phyloP scores from a whole-genome alignment of 1,284 basidiomycete genomes.

The Cryptococcus sp. region DNA sequence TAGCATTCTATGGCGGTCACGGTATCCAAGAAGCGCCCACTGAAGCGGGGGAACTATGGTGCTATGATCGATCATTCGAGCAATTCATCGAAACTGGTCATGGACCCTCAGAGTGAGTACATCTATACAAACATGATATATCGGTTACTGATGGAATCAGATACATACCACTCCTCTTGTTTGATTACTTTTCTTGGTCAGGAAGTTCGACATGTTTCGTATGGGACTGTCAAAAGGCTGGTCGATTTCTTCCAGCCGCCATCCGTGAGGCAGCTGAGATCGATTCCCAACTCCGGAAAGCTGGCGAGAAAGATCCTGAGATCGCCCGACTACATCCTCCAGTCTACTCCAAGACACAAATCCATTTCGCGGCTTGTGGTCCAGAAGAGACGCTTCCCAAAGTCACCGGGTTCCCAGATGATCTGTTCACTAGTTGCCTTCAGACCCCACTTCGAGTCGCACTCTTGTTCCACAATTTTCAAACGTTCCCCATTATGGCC shows the following conservation, averaged over 20 bases:
- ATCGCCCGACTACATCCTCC: slow-evolving; percentile 27
- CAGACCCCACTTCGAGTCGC: slow-evolving; percentile 27
- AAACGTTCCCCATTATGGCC: slow-evolving; percentile 29
- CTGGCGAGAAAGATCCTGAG: slow-evolving; percentile 21
- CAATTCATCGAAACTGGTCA: slow-evolving; percentile 27
- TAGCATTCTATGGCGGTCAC: slow-evolving; percentile 32
- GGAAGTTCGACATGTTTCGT: slow-evolving; percentile 35
- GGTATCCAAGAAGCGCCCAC: slow-evolving; percentile 41
- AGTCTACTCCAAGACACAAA: slow-evolving; percentile 28
- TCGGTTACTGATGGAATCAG: slow-evolving; percentile 8
- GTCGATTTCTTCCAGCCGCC: slow-evolving; percentile 32
- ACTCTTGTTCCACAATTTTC: slow-evolving; percentile 30
- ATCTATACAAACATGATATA: background rate
- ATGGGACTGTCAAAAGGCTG: slow-evolving; percentile 35
- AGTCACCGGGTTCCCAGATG: slow-evolving; percentile 31
- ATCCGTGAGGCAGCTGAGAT: slow-evolving; percentile 32
- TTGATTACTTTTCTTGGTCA: slow-evolving; percentile 36
- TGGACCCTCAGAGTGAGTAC: slow-evolving; percentile 33
- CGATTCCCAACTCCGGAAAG: slow-evolving; percentile 30
- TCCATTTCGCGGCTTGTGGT: slow-evolving; percentile 38
- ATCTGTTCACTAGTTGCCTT: slow-evolving; percentile 36
- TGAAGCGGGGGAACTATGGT: slow-evolving; percentile 40
- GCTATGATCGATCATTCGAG: slow-evolving; percentile 34
- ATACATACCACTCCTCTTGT: slow-evolving; percentile 38
- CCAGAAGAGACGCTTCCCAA: slow-evolving; percentile 22